Evolutionary conservation across 495 filamentous ascomycete genomes (phyloP).

Genomic region (Xylaria flabelliformis): DNA sequence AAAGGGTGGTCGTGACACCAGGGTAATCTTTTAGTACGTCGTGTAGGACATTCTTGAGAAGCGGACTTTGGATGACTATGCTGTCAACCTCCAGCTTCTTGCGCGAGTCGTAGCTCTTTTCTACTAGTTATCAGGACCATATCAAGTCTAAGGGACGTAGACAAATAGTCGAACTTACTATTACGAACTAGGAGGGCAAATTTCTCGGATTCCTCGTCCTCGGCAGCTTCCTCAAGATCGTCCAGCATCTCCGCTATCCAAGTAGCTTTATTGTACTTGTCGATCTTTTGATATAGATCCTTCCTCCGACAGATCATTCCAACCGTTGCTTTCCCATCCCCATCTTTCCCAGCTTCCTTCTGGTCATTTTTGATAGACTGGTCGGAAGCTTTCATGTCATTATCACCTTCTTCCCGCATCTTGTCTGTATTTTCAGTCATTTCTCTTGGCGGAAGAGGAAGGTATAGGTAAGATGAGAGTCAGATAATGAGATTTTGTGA

Average conservation of each 20-base stretch:
- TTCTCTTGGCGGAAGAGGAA: neutral
- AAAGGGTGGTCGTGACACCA: conserved; percentile 63
- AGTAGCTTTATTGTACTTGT: conserved; percentile 2
- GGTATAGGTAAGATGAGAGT: neutral
- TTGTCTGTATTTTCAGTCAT: neutral
- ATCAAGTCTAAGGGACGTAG: neutral
- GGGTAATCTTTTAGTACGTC: conserved; percentile 66
- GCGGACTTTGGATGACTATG: conserved; percentile 68
- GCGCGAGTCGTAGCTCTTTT: conserved; percentile 51
- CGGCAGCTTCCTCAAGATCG: conserved; percentile 5
- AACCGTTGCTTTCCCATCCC: neutral
- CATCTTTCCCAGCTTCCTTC: neutral
- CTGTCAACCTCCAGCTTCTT: conserved; percentile 66
- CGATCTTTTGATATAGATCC: conserved; percentile 3
- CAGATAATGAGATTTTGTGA: neutral
- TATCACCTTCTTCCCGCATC: neutral
- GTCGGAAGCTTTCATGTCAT: neutral
- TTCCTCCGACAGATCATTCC: conserved; percentile 5
- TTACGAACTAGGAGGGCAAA: conserved; percentile 2
- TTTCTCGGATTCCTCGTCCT: neutral
- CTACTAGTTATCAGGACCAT: conserved; percentile 45
- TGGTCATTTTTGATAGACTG: neutral
- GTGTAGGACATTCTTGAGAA: conserved; percentile 61
- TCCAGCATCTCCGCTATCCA: neutral
- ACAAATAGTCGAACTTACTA: neutral